Base-by-base conservation (phyloP, 78 protist species). In the Dictyostelium citrinum region DNA sequence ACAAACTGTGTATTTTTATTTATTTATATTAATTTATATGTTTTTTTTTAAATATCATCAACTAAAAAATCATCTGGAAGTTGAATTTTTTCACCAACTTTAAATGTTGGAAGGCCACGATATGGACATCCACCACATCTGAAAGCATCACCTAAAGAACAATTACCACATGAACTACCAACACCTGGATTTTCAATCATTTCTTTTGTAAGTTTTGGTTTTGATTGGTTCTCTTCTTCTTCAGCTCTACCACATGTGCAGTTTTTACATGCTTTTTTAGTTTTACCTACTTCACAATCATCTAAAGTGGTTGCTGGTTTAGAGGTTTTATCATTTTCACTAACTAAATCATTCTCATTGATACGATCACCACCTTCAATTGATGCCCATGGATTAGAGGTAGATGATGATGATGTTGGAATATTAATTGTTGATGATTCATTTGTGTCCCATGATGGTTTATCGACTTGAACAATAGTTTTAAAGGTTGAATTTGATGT, bases 41-140 rank as follows among this genome's bases (percentile, higher is more conserved):
- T 77, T 11, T n/a, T 83, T 70, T 29, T 84, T 84, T 84, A 84
- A 51, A 90, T 68, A 68, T 90, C 95, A 70, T 90, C 95, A 60
- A 81, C 71, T 39, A 90, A 61, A 33, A 90, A 90, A 41, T 90
- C 95, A 49, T 90, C 95, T 90, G 95, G 95, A 31, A 91, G 45
- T 24, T 33, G 78, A 78, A 96, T 92, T 41, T 78, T 86, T 71
- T 96, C 97, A 61, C 97, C 97, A 31, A 86, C 91, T 72, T 91
- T 91, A 83, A 96, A 96, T 24, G 97, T 75, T 61, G 97, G 96
- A 61, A 84, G 33, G 2, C 97, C 97, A 51, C 85, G 72, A 41
- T 96, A 96, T 70, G 97, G 97, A 82, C 97, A 96, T 10, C 97
- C 97, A 11, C 79, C 92, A 74, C 97, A 96, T 61, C 97, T 84